These are phyloP conservation scores for Ulota crispa DNA, from an alignment of 225 moss, liverwort and hornwort genomes.

Conservation along the genomic window DNA sequence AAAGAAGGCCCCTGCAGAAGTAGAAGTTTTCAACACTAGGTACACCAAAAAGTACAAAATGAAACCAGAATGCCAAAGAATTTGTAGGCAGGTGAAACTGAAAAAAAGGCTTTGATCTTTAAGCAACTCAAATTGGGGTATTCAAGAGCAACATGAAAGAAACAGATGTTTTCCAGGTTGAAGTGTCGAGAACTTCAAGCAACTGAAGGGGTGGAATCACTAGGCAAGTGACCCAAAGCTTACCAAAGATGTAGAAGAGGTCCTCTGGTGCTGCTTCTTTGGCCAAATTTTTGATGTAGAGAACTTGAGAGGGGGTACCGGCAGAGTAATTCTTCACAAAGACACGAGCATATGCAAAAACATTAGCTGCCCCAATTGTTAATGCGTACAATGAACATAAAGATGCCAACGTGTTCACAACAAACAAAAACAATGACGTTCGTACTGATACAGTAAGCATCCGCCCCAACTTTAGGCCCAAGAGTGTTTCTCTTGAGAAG, in stretches of 20 bases:
- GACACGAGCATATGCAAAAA: constrained; percentile 7
- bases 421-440: neutral
- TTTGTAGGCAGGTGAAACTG: neutral
- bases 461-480: neutral
- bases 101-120: neutral
- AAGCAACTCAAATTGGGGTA: neutral
- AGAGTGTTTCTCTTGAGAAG: neutral
- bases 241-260: constrained; percentile 81
- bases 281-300: constrained; percentile 93
- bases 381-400: neutral
- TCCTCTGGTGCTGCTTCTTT: constrained; percentile 82
- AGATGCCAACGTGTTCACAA: neutral
- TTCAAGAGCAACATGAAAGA: constrained; percentile 2
- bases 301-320: constrained; percentile 73
- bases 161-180: constrained; percentile 2
- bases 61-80: neutral
- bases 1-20: constrained; percentile 77
- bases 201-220: neutral
- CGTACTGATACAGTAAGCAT: neutral
- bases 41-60: neutral
- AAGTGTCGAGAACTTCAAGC: neutral
- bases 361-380: neutral
- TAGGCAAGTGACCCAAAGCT: constrained; percentile 4
- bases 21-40: neutral
- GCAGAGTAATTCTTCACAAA: constrained; percentile 74